Conservation (phyloP, 2,329 filamentous ascomycete genomes). For the Blumeria hordei region DNA sequence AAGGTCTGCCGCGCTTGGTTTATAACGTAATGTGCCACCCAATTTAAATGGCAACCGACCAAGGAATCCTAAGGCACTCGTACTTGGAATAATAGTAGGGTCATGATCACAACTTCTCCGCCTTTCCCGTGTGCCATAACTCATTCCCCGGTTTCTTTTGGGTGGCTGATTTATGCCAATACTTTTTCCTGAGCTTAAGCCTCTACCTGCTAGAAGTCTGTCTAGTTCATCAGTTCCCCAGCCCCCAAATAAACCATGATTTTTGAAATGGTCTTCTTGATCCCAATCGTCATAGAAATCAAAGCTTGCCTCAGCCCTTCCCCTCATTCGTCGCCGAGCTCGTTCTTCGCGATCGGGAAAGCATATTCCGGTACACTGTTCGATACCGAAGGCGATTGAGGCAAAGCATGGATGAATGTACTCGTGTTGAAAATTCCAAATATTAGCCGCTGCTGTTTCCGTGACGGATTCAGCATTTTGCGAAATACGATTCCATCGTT, state of each 20-base stretch:
- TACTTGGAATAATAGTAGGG: slow-evolving; percentile 74
- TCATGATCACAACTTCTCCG: slow-evolving; percentile 36
- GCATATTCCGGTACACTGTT: slow-evolving; percentile 49
- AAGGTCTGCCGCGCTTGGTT: slow-evolving; percentile 72
- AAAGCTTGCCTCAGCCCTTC: slow-evolving; percentile 60
- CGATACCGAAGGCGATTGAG: slow-evolving; percentile 38
- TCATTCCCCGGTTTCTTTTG: slow-evolving; percentile 59
- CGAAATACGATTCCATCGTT: slow-evolving; percentile 79
- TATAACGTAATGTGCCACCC: slow-evolving; percentile 62
- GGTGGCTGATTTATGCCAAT: slow-evolving; percentile 37
- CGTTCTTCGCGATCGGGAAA: slow-evolving; percentile 51
- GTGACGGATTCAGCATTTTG: slow-evolving; percentile 80
- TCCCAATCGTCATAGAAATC: slow-evolving; percentile 99
- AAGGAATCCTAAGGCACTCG: slow-evolving; percentile 64
- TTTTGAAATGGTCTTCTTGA: slow-evolving; percentile 22
- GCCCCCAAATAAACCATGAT: slow-evolving; percentile 36
- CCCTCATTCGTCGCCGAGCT: slow-evolving; percentile 42
- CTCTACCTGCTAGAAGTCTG: slow-evolving; percentile 49
- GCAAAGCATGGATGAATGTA: slow-evolving; percentile 66
- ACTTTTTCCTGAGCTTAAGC: slow-evolving; percentile 17
- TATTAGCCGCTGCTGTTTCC: slow-evolving; percentile 69
- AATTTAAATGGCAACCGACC: slow-evolving; percentile 66
- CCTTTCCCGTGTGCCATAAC: slow-evolving; percentile 49
- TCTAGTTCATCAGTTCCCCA: slow-evolving; percentile 79
- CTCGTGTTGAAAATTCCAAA: slow-evolving; percentile 70